These are phyloP conservation scores for Hyaloscypha bicolor DNA, from an alignment of 495 filamentous ascomycete species.

Conservation along the genomic window DNA sequence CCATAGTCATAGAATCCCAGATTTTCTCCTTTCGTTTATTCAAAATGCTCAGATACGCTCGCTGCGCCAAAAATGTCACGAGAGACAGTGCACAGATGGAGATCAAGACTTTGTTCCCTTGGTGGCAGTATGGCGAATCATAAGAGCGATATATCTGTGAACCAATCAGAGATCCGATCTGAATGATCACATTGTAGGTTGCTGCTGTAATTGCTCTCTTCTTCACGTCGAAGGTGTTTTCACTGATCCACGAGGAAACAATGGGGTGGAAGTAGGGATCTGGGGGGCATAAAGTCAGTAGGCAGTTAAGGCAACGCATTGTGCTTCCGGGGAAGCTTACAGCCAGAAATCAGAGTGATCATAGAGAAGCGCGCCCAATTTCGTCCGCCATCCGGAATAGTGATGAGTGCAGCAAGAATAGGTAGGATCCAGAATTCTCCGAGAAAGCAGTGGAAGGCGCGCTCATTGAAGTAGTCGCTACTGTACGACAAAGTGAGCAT, in stretches of 20 bases:
- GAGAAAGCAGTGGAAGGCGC: constrained; percentile 46
- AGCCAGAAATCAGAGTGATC: constrained; percentile 42
- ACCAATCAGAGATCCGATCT: constrained; percentile 39
- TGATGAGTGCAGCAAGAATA: constrained; percentile 42
- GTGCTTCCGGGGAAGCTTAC: constrained; percentile 3
- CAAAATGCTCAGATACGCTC: constrained; percentile 35
- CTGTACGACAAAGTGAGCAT: constrained; percentile 46
- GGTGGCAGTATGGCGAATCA: constrained; percentile 43
- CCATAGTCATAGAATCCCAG: constrained; percentile 40
- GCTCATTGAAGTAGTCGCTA: constrained; percentile 48
- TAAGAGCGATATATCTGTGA: constrained; percentile 42
- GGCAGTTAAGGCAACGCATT: background rate
- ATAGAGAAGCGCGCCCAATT: constrained; percentile 47
- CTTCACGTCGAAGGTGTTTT: constrained; percentile 45
- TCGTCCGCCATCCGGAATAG: constrained; percentile 37
- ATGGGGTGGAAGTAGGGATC: constrained; percentile 53
- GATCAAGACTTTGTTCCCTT: constrained; percentile 43
- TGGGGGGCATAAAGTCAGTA: background rate
- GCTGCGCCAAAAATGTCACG: constrained; percentile 37
- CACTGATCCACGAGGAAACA: constrained; percentile 43
- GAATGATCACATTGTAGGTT: constrained; percentile 48
- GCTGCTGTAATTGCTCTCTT: constrained; percentile 47
- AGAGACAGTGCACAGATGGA: constrained; percentile 39
- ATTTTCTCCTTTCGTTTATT: constrained; percentile 42
- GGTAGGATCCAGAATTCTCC: constrained; percentile 52